Evolutionary conservation across 768 basidiomycete species (phyloP), one percentile per base, ranked within the genome.

Genomic region (Hydnomerulius pinastri): DNA sequence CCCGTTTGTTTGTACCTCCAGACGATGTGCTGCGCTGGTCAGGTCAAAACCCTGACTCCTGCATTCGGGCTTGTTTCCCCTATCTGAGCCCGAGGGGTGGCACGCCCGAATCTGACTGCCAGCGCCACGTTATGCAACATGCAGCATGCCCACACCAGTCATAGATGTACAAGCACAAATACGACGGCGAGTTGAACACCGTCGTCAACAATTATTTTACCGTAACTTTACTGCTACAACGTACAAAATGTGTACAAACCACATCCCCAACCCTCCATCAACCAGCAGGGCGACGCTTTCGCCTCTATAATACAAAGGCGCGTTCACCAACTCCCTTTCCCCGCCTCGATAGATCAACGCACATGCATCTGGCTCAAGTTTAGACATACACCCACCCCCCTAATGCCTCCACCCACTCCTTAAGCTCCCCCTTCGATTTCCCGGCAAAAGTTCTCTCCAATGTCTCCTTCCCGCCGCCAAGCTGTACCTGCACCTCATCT

Each of bases 321-420:
- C n/a, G n/a, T n/a, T n/a, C n/a, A n/a, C n/a, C n/a, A n/a, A n/a
- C n/a, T n/a, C n/a, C n/a, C n/a, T n/a, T n/a, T n/a, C n/a, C n/a
- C n/a, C 27, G 35, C 35, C 6, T 25, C 45, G 39, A 38, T 48
- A 41, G 17, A 36, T 38, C 24, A 33, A 10, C 29, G 25, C 37
- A 41, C 1, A 33, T 15, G 30, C 23, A 15, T 23, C 21, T n/a
- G n/a, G n/a, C n/a, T n/a, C n/a, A n/a, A n/a, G n/a, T n/a, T 61
- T 56, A 76, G n/a, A 68, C 69, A 20, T 74, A 77, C 24, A 67
- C 54, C 75, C 75, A 76, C 18, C 61, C 55, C 17, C 77, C 75
- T 39, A 68, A 41, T 8, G 55, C 50, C 37, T 69, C 68, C 11
- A 66, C 62, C 77, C 76, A 78, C 12, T 40, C 50, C 1, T 58